phyloP scores from a whole-genome alignment of 805 yeast genomes.

The Saturnispora diversa region DNA sequence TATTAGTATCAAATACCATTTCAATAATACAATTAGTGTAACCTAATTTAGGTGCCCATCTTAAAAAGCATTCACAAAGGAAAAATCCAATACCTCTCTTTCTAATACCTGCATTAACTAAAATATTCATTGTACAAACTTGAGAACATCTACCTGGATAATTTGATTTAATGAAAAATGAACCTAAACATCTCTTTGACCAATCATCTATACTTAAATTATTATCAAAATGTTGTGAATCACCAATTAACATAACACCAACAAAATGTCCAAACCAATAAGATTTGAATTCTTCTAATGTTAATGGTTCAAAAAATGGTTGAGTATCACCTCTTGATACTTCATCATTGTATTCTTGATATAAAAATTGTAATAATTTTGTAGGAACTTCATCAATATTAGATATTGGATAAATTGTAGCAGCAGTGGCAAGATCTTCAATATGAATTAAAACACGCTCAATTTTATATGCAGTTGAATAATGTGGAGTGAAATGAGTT shows the following conservation, averaged over 20 bases:
- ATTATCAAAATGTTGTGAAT: slow-evolving; percentile 40
- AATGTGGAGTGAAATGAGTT: slow-evolving; percentile 28
- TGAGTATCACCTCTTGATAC: slow-evolving; percentile 81
- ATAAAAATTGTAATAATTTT: slow-evolving; percentile 67
- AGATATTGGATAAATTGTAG: slow-evolving; percentile 83
- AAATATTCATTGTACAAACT: slow-evolving; percentile 80
- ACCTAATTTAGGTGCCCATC: slow-evolving; percentile 88
- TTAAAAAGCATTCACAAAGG: slow-evolving; percentile 71
- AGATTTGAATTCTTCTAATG: slow-evolving; percentile 66
- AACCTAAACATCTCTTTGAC: slow-evolving; percentile 90
- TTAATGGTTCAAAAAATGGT: slow-evolving; percentile 76
- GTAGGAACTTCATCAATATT: slow-evolving; percentile 63
- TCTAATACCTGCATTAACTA: slow-evolving; percentile 89
- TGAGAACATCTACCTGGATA: slow-evolving; percentile 92
- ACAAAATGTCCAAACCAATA: slow-evolving; percentile 87
- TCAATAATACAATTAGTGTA: slow-evolving; percentile 80
- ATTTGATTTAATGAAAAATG: slow-evolving; percentile 77
- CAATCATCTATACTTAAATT: slow-evolving; percentile 49
- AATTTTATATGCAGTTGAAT: slow-evolving; percentile 27
- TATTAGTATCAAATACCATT: slow-evolving; percentile 81
- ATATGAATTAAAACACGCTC: slow-evolving; percentile 69
- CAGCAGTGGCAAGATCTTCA: slow-evolving; percentile 85
- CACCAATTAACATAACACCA: slow-evolving; percentile 76
- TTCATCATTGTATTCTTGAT: slow-evolving; percentile 92
- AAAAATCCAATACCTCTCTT: slow-evolving; percentile 88